phyloP scores from a whole-genome alignment of 345 rosid genomes.

The Isatis tinctoria region DNA sequence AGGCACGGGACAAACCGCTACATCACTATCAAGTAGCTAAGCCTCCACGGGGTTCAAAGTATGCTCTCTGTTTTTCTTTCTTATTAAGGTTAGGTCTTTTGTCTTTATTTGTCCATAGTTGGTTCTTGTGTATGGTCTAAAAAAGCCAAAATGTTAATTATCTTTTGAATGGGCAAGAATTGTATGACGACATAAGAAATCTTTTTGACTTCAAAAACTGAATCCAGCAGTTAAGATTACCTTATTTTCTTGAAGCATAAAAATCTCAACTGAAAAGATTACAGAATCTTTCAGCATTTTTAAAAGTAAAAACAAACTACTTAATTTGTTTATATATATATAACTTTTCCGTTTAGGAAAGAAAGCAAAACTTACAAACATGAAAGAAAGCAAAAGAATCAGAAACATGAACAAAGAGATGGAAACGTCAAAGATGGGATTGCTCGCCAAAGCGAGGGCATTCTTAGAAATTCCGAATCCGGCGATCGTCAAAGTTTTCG shows the following conservation, averaged over 20 bases:
- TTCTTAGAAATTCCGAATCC: constrained; percentile 15
- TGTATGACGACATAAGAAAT: neutral
- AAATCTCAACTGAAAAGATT: neutral
- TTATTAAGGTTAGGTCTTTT: neutral
- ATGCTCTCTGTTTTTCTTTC: neutral
- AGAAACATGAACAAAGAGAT: neutral
- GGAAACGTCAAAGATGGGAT: neutral
- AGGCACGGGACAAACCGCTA: constrained; percentile 94
- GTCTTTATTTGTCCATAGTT: neutral
- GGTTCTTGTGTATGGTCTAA: constrained; percentile 6
- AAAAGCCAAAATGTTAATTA: neutral
- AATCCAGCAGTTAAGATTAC: neutral
- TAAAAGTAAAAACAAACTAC: neutral
- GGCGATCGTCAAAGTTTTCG: constrained; percentile 18
- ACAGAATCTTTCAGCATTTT: neutral
- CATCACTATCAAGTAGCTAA: constrained; percentile 80
- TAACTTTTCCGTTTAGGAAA: neutral
- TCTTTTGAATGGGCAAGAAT: neutral
- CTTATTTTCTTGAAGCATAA: neutral
- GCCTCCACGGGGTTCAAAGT: neutral
- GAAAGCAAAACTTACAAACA: too few species aligned
- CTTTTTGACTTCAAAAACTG: neutral
- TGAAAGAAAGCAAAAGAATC: neutral
- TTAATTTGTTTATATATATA: neutral
- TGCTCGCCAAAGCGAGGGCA: neutral